These are phyloP conservation scores for Trichophyton rubrum DNA, from an alignment of 2,329 filamentous ascomycete genomes.

Conservation along the genomic window DNA sequence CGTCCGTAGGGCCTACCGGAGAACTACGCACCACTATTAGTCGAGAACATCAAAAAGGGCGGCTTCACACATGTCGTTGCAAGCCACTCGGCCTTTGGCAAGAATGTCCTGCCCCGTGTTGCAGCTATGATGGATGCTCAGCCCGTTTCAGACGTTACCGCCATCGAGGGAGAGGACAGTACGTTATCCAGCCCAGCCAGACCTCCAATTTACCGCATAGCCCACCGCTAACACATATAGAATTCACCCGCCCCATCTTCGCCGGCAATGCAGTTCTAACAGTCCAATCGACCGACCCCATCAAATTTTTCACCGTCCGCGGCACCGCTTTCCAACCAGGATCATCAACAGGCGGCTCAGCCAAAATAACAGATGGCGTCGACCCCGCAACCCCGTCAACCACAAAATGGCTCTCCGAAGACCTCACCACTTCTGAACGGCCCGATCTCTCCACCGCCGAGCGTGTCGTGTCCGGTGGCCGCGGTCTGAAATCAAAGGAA, in stretches of 20 bases:
- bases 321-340: constrained; percentile 80
- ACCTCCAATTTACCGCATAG: background rate
- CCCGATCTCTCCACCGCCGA: constrained; percentile 84
- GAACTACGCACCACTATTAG: constrained; percentile 82
- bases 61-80: constrained; percentile 86
- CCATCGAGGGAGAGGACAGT: constrained; percentile 77
- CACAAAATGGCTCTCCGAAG: constrained; percentile 87
- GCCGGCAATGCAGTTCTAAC: constrained; percentile 95
- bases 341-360: constrained; percentile 58
- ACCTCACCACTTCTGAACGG: constrained; percentile 83
- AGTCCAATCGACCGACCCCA: constrained; percentile 72
- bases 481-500: constrained; percentile 93
- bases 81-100: constrained; percentile 89
- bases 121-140: constrained; percentile 84
- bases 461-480: constrained; percentile 83
- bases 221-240: background rate
- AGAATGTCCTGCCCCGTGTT: constrained; percentile 82
- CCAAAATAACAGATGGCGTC: constrained; percentile 63
- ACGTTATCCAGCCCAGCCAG: constrained; percentile 19
- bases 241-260: constrained; percentile 89
- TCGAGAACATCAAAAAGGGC: constrained; percentile 94
- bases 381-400: constrained; percentile 65
- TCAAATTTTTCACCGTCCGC: constrained; percentile 85
- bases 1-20: constrained; percentile 64
- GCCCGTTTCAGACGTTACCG: constrained; percentile 84